phyloP scores from a whole-genome alignment of 495 filamentous ascomycete genomes.

The Tuber melanosporum region DNA sequence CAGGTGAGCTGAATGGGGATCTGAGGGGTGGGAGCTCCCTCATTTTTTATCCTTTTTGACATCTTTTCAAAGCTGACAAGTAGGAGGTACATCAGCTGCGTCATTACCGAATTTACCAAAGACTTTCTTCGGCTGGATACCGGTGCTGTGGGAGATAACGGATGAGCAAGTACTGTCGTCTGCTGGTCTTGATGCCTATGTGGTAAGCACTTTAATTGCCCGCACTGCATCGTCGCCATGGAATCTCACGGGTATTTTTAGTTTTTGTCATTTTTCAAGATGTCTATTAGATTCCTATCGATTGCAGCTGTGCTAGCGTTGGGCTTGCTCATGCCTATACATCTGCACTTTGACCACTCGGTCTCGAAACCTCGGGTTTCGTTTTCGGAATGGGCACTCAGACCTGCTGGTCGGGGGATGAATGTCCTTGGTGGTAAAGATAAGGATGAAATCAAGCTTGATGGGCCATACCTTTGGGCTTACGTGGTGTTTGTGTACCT shows the following conservation, averaged over 20 bases:
- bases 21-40: background rate
- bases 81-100: slow-evolving; percentile 61
- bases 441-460: slow-evolving; percentile 39
- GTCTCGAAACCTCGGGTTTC: slow-evolving; percentile 14
- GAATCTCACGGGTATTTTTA: slow-evolving; percentile 40
- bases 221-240: background rate
- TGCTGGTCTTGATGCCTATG: slow-evolving; percentile 90
- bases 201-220: slow-evolving; percentile 52
- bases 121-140: slow-evolving; percentile 89
- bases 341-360: slow-evolving; percentile 53
- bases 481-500: slow-evolving; percentile 87
- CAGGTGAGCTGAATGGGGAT: slow-evolving; percentile 22
- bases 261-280: slow-evolving; percentile 92
- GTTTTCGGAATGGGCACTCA: slow-evolving; percentile 13
- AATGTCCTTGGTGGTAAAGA: slow-evolving; percentile 43
- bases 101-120: slow-evolving; percentile 75
- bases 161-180: slow-evolving; percentile 85
- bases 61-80: slow-evolving; percentile 45
- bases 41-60: background rate
- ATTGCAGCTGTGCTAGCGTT: slow-evolving; percentile 73
- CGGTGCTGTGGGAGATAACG: slow-evolving; percentile 75
- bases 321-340: slow-evolving; percentile 75
- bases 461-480: slow-evolving; percentile 70
- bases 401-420: background rate
- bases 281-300: slow-evolving; percentile 76